Base-by-base conservation (phyloP, 2,329 filamentous ascomycete species). In the Pyrenophora seminiperda region DNA sequence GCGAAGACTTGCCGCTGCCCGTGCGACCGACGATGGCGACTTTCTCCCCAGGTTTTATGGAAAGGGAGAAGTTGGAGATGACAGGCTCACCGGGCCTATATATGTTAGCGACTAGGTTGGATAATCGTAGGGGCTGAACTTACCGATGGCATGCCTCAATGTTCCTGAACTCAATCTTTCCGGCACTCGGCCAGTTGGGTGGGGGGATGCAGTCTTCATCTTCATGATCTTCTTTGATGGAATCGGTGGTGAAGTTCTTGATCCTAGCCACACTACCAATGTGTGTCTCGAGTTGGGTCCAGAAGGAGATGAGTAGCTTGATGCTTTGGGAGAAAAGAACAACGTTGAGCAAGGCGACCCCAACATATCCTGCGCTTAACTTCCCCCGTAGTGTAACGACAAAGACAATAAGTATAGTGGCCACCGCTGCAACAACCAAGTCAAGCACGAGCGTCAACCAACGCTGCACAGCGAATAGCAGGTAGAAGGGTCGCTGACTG, bases 251-350 rank as follows among this genome's bases (percentile, higher is more conserved):
- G 53, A 84, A 84, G n/a, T 75, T 74, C 61, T 80, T 81, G 53
- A 84, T 75, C 17, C 83, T 75, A 4, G 78, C 73, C 7, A 86
- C 76, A 7, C 81, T 81, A 6, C 83, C 83, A 36, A 86, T 77
- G 30, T 78, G 77, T 0, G 81, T 85, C 56, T 86, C 83, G 13
- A 85, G 69, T 33, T 76, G 75, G 0, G 82, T 84, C 81, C 82
- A 85, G 37, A 75, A 77, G 0, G 74, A 65, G 6, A 82, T 73
- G n/a, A 82, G 65, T 7, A 77, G 63, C 47, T 79, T 79, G 50
- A 84, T 73, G 42, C 73, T 77, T 34, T 78, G 73, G 34, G 77
- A 82, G 65, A 84, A 82, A 17, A 76, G 67, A 19, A 84, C 77
- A 29, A 83, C 74, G 46, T 81, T 81, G 18, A 82, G 66, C 10